Conservation (phyloP, 2,329 filamentous ascomycete species). For the Golovinomyces cichoracearum region DNA sequence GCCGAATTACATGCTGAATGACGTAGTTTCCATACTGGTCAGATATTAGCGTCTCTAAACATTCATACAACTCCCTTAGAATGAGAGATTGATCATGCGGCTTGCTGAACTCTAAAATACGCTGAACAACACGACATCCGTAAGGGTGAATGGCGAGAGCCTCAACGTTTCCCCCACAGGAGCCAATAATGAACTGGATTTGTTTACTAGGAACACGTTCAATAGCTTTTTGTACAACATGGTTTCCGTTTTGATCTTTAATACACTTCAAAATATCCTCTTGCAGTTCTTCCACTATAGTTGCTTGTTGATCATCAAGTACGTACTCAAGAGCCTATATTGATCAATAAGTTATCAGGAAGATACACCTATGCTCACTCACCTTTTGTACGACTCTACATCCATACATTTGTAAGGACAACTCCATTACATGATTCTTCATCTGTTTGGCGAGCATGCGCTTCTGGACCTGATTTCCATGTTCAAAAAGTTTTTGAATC, state of each 20-base stretch:
- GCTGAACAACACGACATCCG: constrained; percentile 78
- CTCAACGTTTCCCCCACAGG: constrained; percentile 50
- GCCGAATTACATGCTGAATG: constrained; percentile 66
- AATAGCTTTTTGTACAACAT: constrained; percentile 87
- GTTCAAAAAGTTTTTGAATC: constrained; percentile 91
- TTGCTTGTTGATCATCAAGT: constrained; percentile 69
- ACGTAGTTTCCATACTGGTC: constrained; percentile 95
- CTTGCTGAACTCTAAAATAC: constrained; percentile 63
- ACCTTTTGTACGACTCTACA: constrained; percentile 93
- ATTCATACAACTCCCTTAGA: constrained; percentile 51
- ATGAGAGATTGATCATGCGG: constrained; percentile 45
- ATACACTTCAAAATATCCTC: constrained; percentile 51
- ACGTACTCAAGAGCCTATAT: constrained; percentile 65
- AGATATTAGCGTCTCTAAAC: constrained; percentile 44
- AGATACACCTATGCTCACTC: constrained; percentile 5
- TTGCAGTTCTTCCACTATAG: constrained; percentile 61
- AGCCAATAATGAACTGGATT: constrained; percentile 63
- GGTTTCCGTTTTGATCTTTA: constrained; percentile 77
- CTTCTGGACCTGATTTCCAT: constrained; percentile 85
- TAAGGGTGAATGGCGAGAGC: constrained; percentile 54
- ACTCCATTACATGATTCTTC: constrained; percentile 53
- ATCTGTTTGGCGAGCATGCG: constrained; percentile 62
- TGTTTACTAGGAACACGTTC: constrained; percentile 52
- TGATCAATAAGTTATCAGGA: constrained; percentile 5
- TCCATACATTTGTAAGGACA: constrained; percentile 75